Evolutionary conservation across 2,329 filamentous ascomycete genomes (phyloP), one percentile per base, ranked within the genome.

Genomic region (Camillea tinctor): DNA sequence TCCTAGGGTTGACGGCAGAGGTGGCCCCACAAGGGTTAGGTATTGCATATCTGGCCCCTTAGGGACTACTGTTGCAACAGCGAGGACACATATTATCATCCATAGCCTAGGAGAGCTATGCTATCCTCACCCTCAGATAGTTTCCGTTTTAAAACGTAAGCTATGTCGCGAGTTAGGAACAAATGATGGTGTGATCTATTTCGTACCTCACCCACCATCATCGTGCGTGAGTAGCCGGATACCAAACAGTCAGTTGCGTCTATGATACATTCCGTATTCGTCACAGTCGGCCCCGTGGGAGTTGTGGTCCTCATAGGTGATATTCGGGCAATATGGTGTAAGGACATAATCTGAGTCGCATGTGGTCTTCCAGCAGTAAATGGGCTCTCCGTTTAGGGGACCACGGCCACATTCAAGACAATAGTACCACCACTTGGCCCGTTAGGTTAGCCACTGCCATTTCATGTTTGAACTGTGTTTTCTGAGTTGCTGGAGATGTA

Each of bases 271-370:
- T 2, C 65, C 65, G 48, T 63, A 67, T 48, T 66, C 64, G 20
- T 60, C 23, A 21, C 64, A 67, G 51, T 66, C 64, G 52, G 62
- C 65, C 15, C 65, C 65, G 15, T 63, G 64, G 3, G 64, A 62
- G 49, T 56, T 20, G 52, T 66, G 64, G 8, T 64, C 60, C 24
- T 67, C 66, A 26, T 20, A 62, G 51, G 61, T 58, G 4, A 66
- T 53, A 24, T 67, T 70, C 19, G 68, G 68, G 21, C 68, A 70
- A 22, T 61, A 58, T 2, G 59, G 52, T 9, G 67, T 68, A 5
- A 60, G 52, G 36, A 68, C 67, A 15, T 62, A 61, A 53, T 65
- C 57, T 8, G 66, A 68, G 40, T 70, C 68, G 60, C 68, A 69
- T 11, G 50, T 48, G 7, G 49, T 50, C n/a, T 8, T 50, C 49